phyloP scores from a whole-genome alignment of 2,329 filamentous ascomycete species.

The Ophiostoma australiae region DNA sequence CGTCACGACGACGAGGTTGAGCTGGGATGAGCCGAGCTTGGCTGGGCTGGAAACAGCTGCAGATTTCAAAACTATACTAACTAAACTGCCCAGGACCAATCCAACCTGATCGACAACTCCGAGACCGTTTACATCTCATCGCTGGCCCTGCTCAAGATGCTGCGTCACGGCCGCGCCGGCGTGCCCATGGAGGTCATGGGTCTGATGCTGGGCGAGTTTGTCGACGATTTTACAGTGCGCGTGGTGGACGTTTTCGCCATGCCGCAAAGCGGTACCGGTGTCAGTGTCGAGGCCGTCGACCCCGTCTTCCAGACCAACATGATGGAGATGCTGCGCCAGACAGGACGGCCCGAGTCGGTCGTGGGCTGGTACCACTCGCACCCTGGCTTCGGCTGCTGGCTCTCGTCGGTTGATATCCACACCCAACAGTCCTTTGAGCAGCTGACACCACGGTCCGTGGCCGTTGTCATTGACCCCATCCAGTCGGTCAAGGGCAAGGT shows the following conservation, averaged over 20 bases:
- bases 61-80: neutral
- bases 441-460: conserved; percentile 90
- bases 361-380: conserved; percentile 99
- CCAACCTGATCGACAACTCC: conserved; percentile 93
- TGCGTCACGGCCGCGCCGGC: conserved; percentile 92
- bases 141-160: conserved; percentile 94
- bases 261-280: conserved; percentile 96
- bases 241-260: conserved; percentile 99
- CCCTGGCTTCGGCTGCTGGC: conserved; percentile 98
- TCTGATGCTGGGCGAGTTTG: conserved; percentile 96
- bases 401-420: conserved; percentile 98
- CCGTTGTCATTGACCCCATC: conserved; percentile 96
- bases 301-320: conserved; percentile 99
- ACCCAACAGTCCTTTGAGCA: conserved; percentile 99
- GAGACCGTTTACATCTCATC: conserved; percentile 99
- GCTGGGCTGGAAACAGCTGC: neutral
- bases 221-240: conserved; percentile 97
- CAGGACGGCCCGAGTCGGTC: conserved; percentile 93
- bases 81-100: conserved; percentile 63
- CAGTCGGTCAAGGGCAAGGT: conserved; percentile 99
- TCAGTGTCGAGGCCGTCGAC: conserved; percentile 96
- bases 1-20: conserved; percentile 31
- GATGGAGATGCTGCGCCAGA: conserved; percentile 99
- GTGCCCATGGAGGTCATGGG: conserved; percentile 99
- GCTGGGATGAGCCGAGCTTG: neutral